phyloP scores from a whole-genome alignment of 495 filamentous ascomycete species.

The Cercophora sp. region DNA sequence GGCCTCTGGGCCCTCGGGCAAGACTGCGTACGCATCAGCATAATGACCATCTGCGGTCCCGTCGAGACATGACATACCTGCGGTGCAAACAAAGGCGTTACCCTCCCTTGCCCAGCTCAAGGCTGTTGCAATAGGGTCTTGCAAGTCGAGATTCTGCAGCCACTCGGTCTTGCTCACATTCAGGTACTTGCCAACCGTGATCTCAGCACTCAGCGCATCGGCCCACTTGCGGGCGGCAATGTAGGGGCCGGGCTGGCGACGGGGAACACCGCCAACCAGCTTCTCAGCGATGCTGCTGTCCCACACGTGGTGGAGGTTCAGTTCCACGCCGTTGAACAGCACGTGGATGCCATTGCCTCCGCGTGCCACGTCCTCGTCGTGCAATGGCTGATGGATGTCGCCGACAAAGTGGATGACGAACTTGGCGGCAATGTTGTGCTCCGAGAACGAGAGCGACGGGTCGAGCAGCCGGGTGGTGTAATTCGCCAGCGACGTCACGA shows the following conservation, averaged over 20 bases:
- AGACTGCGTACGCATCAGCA: conserved; percentile 32
- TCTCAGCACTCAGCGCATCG: conserved; percentile 44
- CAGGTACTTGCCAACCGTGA: conserved; percentile 49
- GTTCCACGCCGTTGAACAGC: conserved; percentile 42
- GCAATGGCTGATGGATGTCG: conserved; percentile 64
- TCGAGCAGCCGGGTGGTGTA: conserved; percentile 51
- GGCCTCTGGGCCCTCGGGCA: conserved; percentile 50
- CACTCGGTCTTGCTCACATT: conserved; percentile 35
- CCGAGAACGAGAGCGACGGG: conserved; percentile 28
- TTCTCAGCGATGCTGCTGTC: conserved; percentile 59
- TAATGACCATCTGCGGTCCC: background rate
- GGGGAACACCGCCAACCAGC: conserved; percentile 43
- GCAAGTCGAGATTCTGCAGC: conserved; percentile 48
- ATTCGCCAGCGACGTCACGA: conserved; percentile 59
- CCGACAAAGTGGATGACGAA: conserved; percentile 64
- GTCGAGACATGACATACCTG: conserved; percentile 27
- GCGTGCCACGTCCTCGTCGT: conserved; percentile 54
- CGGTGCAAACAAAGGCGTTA: conserved; percentile 57
- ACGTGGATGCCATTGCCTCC: conserved; percentile 62
- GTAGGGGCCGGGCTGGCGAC: conserved; percentile 38
- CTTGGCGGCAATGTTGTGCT: conserved; percentile 52
- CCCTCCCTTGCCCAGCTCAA: conserved; percentile 59
- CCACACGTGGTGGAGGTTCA: conserved; percentile 61
- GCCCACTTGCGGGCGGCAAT: conserved; percentile 50
- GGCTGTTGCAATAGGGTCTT: conserved; percentile 45